Evolutionary conservation across 148 eudicot species (phyloP).

Genomic region (Silene conica): DNA sequence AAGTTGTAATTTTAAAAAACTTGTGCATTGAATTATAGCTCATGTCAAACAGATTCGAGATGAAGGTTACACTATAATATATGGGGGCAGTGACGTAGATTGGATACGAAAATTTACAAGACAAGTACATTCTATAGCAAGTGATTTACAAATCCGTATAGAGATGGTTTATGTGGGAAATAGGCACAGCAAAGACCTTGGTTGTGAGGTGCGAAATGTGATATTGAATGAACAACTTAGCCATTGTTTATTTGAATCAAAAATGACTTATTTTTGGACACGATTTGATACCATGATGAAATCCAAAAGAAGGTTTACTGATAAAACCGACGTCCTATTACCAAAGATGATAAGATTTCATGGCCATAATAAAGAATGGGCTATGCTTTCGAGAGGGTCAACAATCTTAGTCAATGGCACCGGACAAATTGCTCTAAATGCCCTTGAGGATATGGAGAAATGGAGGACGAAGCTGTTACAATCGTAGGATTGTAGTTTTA

Average conservation of each 20-base stretch:
- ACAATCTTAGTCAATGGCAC: not conserved
- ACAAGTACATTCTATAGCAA: no score
- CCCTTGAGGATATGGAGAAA: no score
- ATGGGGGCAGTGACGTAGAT: no score
- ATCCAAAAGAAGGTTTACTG: conserved; percentile 36
- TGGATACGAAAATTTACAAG: no score
- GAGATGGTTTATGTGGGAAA: conserved; percentile 55
- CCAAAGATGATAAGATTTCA: conserved; percentile 45
- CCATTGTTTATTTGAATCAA: conserved; percentile 24
- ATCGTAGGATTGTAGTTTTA: no score
- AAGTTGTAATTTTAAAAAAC: no score
- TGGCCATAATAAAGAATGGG: conserved; percentile 58
- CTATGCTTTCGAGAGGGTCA: conserved; percentile 28
- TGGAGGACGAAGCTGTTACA: no score
- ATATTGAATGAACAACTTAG: conserved; percentile 22
- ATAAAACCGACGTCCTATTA: conserved; percentile 23
- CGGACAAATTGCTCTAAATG: not conserved
- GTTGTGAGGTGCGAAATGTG: not conserved
- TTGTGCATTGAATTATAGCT: no score
- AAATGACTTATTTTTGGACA: conserved; percentile 35
- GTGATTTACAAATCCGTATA: no score
- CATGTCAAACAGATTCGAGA: no score
- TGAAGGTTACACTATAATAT: no score
- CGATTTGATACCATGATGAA: conserved; percentile 42
- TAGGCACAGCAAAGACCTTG: conserved; percentile 16